Percentiles rank a stretch among this genome's conserved stretches.
These are phyloP conservation scores for Phytophthora chlamydospora DNA, from an alignment of 352 stramenopile genomes.

Conservation along the genomic window DNA sequence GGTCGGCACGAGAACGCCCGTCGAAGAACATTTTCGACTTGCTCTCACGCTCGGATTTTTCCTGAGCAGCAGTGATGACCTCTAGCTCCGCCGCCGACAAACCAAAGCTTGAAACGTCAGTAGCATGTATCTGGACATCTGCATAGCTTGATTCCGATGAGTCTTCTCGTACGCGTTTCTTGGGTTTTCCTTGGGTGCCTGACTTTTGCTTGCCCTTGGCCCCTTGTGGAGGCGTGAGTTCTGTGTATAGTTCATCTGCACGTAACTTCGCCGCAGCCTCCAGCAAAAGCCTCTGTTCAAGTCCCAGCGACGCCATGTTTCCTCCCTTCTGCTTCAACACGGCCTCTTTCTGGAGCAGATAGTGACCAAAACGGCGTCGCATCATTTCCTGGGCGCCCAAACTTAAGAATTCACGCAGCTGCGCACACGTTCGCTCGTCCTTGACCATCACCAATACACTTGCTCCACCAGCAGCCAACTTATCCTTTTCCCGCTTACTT, in stretches of 20 bases:
- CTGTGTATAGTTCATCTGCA: constrained; percentile 47
- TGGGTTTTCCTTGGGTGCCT: constrained; percentile 20
- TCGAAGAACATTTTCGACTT: constrained; percentile 30
- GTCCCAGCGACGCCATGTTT: constrained; percentile 37
- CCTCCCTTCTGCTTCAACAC: constrained; percentile 61
- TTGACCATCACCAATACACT: constrained; percentile 87
- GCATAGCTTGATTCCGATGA: constrained; percentile 27
- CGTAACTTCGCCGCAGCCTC: constrained; percentile 57
- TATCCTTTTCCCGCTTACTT: constrained; percentile 30
- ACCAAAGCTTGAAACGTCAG: constrained; percentile 73
- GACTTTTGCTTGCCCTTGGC: constrained; percentile 25
- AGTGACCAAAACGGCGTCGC: constrained; percentile 80
- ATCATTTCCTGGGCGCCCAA: constrained; percentile 86
- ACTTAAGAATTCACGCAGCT: constrained; percentile 85
- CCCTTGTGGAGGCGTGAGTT: neutral
- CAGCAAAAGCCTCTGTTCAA: constrained; percentile 74
- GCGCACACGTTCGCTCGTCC: constrained; percentile 86
- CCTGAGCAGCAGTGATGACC: constrained; percentile 40
- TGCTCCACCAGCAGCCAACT: constrained; percentile 42
- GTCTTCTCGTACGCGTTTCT: constrained; percentile 42
- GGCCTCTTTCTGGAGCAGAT: constrained; percentile 75
- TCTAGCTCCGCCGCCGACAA: constrained; percentile 77
- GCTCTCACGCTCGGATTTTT: constrained; percentile 29
- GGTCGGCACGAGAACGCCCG: constrained; percentile 14
- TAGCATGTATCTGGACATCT: constrained; percentile 34